A percentile compares a stretch with the other conserved stretches of the same genome.
Evolutionary conservation across 108 stramenopile species (phyloP).

Genomic region (Aurantiochytrium sp.): DNA sequence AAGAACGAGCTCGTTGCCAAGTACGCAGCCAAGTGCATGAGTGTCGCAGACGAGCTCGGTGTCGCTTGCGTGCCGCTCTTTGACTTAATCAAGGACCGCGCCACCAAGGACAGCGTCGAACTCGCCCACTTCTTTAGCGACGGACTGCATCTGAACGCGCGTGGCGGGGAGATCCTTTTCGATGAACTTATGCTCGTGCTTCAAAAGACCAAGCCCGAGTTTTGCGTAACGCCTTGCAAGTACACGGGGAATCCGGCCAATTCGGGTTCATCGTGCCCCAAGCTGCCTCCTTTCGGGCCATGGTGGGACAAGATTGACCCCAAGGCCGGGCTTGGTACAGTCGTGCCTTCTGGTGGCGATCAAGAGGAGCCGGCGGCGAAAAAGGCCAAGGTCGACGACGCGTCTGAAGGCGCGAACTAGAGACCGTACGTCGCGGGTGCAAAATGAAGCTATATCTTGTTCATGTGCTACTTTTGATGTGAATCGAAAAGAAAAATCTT

Average conservation of each 20-base stretch:
- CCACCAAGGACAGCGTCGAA: not conserved
- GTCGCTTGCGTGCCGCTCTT: not conserved
- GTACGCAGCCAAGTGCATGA: not conserved
- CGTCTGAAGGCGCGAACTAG: no score
- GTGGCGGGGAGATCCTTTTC: not conserved
- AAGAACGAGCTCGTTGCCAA: not conserved
- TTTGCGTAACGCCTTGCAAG: not conserved
- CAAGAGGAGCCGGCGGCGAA: not conserved
- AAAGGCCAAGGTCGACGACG: not conserved
- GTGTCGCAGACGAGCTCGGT: not conserved
- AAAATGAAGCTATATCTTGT: no score
- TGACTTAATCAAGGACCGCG: not conserved
- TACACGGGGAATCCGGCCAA: slow-evolving; percentile 8
- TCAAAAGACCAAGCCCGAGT: not conserved
- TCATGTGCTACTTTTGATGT: no score
- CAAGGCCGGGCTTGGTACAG: not conserved
- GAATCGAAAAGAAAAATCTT: no score
- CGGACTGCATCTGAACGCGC: not conserved
- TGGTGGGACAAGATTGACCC: slow-evolving; percentile 6
- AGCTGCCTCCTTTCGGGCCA: not conserved
- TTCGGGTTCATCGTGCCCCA: not conserved
- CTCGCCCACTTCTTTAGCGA: not conserved
- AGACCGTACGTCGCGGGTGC: no score
- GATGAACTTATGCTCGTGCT: not conserved
- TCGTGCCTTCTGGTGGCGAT: not conserved